Evolutionary conservation across 2,329 filamentous ascomycete species (phyloP), one percentile per base, ranked within the genome.

Genomic region (Apiospora rasikravindrae): DNA sequence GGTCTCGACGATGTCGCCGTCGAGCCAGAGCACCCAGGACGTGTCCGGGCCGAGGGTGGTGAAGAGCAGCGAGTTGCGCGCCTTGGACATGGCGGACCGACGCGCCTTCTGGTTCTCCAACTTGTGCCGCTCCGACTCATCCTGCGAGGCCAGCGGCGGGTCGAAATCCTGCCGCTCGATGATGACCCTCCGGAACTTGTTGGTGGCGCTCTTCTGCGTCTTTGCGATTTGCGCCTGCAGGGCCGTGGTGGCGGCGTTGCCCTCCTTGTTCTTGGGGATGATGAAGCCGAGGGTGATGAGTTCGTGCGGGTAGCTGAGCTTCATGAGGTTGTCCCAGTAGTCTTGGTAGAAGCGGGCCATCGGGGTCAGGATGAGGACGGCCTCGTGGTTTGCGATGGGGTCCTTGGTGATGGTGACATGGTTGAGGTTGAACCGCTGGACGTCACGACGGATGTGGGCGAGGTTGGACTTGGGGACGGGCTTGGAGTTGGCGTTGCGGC

Each of bases 141-240:
- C 90, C 83, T 98, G 96, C 11, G 94, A 95, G 6, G 84, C 76
- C 42, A 98, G 83, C 0, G 95, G 93, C 13, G 93, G 91, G 71
- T 98, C 95, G 76, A 97, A 97, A 84, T 99, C 96, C 83, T 99
- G 96, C 72, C 96, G 91, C 77, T 98, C 89, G 78, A 99, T 98
- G 74, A 95, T 96, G 79, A 99, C 92, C 81, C 93, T 95, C 77
- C 95, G 93, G 85, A 99, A 99, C 73, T 95, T 92, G 79, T 94
- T 88, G 77, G 94, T 91, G 0, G 92, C 89, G 0, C 95, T 94
- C 73, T 92, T 92, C 81, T 99, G 96, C 0, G 94, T 97, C 82
- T 93, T 93, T 70, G 92, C 87, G 75, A 99, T 94, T 76, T 94
- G 92, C 71, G 92, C 91, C 83, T 99, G 95, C 70, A 99, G 86